Evolutionary conservation across 129 eudicot species (phyloP).

Genomic region (Kitagawia praeruptora): DNA sequence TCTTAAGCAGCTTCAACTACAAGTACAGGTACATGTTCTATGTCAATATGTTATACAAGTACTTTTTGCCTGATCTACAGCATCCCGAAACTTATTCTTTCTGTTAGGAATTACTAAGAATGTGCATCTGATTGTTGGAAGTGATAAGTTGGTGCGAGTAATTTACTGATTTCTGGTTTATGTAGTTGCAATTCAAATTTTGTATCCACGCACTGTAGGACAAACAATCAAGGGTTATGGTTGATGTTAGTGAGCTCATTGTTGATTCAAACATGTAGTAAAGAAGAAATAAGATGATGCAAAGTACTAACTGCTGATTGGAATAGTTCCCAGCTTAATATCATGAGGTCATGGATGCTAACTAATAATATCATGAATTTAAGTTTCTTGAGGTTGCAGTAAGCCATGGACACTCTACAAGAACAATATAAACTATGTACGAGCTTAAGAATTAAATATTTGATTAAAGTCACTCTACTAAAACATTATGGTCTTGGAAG

Average conservation of each 20-base stretch:
- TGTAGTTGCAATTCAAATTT: too few species aligned
- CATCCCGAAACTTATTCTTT: background rate
- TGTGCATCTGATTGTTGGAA: background rate
- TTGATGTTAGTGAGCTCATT: background rate
- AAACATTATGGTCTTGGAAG: background rate
- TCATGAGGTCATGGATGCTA: background rate
- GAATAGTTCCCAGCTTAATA: too few species aligned
- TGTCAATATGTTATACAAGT: background rate
- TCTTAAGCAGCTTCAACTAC: slow-evolving; percentile 87
- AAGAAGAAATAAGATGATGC: background rate
- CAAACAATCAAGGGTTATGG: too few species aligned
- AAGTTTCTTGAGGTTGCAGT: background rate
- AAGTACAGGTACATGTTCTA: slow-evolving; percentile 64
- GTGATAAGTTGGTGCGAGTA: background rate
- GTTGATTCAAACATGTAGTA: background rate
- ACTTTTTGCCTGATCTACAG: background rate
- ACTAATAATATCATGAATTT: background rate
- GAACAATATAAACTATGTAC: background rate
- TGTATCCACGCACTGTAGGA: too few species aligned
- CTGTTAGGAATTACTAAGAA: background rate
- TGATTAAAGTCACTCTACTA: background rate
- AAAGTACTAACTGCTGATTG: background rate
- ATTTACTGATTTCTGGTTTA: too few species aligned
- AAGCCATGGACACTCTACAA: background rate
- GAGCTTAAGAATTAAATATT: background rate